phyloP scores from a whole-genome alignment of 768 basidiomycete genomes.

The Termitomyces sp. region DNA sequence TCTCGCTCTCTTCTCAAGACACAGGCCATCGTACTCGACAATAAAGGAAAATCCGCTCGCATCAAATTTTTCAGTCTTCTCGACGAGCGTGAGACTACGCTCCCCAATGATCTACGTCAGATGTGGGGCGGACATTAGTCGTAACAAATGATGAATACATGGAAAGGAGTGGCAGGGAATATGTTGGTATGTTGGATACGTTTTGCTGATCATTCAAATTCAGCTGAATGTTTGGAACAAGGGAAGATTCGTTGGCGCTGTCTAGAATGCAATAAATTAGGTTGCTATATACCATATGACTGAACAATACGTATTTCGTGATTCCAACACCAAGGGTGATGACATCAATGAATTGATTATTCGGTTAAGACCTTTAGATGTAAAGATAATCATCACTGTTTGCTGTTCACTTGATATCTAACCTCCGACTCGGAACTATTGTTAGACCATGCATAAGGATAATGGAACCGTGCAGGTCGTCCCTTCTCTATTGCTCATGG shows the following conservation, averaged over 20 bases:
- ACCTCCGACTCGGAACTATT: background rate
- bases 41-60: background rate
- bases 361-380: background rate
- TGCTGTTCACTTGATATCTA: background rate
- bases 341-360: background rate
- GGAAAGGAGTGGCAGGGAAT: background rate
- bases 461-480: background rate
- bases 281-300: background rate
- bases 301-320: background rate
- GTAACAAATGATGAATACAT: background rate
- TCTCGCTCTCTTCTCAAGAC: conserved; percentile 12
- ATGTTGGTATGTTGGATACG: background rate
- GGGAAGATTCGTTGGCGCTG: background rate
- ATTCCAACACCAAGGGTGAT: background rate
- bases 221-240: background rate
- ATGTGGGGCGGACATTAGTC: conserved; percentile 2
- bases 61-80: conserved; percentile 13
- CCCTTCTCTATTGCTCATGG: background rate
- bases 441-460: background rate
- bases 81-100: conserved; percentile 10
- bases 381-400: background rate
- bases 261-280: background rate
- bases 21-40: conserved; percentile 11
- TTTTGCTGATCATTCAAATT: background rate
- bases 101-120: conserved; percentile 13